These are phyloP conservation scores for Boletus sensibilis DNA, from an alignment of 768 basidiomycete genomes.

Conservation along the genomic window DNA sequence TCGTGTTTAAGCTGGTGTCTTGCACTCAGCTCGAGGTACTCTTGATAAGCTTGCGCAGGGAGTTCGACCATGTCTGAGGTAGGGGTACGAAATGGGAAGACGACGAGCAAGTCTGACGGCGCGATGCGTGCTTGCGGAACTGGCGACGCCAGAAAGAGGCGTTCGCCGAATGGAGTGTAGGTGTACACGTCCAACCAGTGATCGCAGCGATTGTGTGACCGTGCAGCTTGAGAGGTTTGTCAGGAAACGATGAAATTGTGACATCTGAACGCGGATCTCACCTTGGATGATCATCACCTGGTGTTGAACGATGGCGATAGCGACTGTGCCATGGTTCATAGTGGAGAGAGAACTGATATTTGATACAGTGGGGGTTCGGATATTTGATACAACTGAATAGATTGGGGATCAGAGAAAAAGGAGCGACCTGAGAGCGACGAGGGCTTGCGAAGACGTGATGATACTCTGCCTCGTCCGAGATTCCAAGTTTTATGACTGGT, in stretches of 20 bases:
- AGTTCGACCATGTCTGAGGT: constrained; percentile 63
- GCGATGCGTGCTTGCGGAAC: constrained; percentile 64
- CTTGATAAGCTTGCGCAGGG: constrained; percentile 53
- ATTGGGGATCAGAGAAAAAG: not conserved
- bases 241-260: constrained; percentile 1
- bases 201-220: constrained; percentile 54
- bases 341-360: constrained; percentile 11
- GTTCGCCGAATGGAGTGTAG: constrained; percentile 61
- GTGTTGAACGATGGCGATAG: constrained; percentile 66
- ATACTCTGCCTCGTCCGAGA: not conserved
- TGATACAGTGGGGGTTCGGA: constrained; percentile 15
- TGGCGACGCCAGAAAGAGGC: constrained; percentile 60
- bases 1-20: constrained; percentile 57
- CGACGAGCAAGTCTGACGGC: constrained; percentile 54
- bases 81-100: constrained; percentile 42
- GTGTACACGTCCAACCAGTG: constrained; percentile 65
- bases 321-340: constrained; percentile 57
- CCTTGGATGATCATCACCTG: constrained; percentile 71
- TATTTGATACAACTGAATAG: constrained; percentile 21
- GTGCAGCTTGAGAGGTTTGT: constrained; percentile 43
- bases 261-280: constrained; percentile 23
- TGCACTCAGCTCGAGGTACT: constrained; percentile 54
- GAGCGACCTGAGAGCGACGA: not conserved
- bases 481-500: constrained; percentile 22
- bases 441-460: constrained; percentile 1